These are phyloP conservation scores for Gautieria morchelliformis DNA, from an alignment of 768 basidiomycete species.

Conservation along the genomic window DNA sequence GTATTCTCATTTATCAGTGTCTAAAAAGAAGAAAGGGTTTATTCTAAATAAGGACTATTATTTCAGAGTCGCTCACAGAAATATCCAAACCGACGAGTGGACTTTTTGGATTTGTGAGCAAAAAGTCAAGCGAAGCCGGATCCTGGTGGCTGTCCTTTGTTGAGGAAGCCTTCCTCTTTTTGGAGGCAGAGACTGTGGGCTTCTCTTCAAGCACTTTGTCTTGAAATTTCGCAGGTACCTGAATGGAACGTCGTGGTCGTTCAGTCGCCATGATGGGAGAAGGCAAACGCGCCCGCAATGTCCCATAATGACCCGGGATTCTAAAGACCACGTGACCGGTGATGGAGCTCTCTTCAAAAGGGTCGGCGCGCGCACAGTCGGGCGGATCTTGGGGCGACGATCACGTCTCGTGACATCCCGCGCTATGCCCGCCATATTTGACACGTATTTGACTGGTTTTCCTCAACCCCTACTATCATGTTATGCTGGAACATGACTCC, in stretches of 20 bases:
- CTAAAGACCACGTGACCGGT: no score
- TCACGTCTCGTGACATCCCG: not conserved
- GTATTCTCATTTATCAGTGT: slow-evolving; percentile 37
- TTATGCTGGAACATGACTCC: not conserved
- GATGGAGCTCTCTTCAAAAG: not conserved
- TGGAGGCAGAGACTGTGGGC: not conserved
- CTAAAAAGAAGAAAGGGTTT: slow-evolving; percentile 16
- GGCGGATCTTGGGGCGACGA: not conserved
- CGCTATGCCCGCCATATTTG: not conserved
- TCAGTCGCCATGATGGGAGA: not conserved
- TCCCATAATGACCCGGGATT: no score
- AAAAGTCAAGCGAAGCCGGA: slow-evolving; percentile 13
- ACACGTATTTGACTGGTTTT: not conserved
- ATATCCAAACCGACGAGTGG: slow-evolving; percentile 39
- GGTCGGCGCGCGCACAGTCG: not conserved
- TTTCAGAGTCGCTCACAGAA: slow-evolving; percentile 24
- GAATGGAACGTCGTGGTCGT: not conserved
- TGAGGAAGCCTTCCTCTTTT: not conserved
- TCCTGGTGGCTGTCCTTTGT: not conserved
- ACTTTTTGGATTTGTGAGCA: slow-evolving; percentile 41
- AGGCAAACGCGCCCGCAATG: no score
- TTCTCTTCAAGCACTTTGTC: not conserved
- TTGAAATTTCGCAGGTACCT: not conserved
- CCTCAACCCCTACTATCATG: not conserved
- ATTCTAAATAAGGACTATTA: not conserved